Conservation (phyloP, 176 grass and related monocot species). For the Olyra latifolia region DNA sequence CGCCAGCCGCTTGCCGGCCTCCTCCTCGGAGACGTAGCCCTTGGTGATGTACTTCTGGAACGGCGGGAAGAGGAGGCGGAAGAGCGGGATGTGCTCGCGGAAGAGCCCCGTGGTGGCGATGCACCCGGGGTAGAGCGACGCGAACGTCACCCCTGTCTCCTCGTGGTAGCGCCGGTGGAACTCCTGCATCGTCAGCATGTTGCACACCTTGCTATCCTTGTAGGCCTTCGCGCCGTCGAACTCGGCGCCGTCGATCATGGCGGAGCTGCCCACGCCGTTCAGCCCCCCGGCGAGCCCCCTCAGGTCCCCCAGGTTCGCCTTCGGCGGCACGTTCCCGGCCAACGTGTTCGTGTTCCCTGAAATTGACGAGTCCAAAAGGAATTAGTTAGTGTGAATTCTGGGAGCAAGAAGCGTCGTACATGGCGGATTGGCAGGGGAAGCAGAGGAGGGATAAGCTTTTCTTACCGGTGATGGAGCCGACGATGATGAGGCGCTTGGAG, state of each 20-base stretch:
- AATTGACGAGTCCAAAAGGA: background rate
- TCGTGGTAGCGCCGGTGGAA: constrained; percentile 92
- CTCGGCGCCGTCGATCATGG: constrained; percentile 87
- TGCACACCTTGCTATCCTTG: constrained; percentile 99
- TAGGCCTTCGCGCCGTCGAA: constrained; percentile 98
- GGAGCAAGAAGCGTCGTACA: background rate
- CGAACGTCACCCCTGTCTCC: constrained; percentile 81
- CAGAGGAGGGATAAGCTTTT: background rate
- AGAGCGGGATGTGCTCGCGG: constrained; percentile 82
- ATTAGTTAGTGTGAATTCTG: background rate
- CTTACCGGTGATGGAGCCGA: constrained; percentile 92
- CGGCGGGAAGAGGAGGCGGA: constrained; percentile 82
- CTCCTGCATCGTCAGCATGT: constrained; percentile 97
- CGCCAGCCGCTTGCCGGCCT: constrained; percentile 88
- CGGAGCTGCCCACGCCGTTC: constrained; percentile 56
- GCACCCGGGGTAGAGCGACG: constrained; percentile 93
- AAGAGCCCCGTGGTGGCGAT: constrained; percentile 96
- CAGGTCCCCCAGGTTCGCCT: constrained; percentile 94
- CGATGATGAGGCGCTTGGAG: constrained; percentile 87
- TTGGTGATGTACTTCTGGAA: constrained; percentile 99
- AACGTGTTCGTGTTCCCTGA: constrained; percentile 96
- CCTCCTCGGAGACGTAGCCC: constrained; percentile 89
- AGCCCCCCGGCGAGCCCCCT: constrained; percentile 73
- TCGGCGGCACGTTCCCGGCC: constrained; percentile 84
- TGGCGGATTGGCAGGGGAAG: background rate